phyloP scores from a whole-genome alignment of 768 basidiomycete species.

The Leucogyrophana mollusca region DNA sequence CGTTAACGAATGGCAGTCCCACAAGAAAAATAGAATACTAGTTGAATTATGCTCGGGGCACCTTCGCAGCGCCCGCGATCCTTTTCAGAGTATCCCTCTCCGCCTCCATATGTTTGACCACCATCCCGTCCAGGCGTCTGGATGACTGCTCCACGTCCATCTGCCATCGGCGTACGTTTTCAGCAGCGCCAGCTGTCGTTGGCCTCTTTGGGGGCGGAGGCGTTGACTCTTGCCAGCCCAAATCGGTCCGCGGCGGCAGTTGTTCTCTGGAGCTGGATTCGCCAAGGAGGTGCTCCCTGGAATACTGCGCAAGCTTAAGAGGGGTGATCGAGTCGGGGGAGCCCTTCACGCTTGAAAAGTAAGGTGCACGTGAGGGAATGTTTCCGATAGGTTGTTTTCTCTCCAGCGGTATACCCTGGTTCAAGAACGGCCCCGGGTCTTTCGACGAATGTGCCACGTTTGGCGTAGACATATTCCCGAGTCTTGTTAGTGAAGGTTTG shows the following conservation, averaged over 20 bases:
- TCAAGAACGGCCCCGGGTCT: constrained; percentile 28
- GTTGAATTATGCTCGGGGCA: constrained; percentile 24
- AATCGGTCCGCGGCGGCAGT: constrained; percentile 10
- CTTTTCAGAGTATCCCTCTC: constrained; percentile 78
- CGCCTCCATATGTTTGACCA: constrained; percentile 78
- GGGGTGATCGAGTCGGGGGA: constrained; percentile 29
- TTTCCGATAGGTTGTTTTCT: constrained; percentile 54
- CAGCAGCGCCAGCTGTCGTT: constrained; percentile 13
- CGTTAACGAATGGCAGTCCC: not conserved
- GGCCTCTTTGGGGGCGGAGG: constrained; percentile 14
- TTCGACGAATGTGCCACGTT: constrained; percentile 47
- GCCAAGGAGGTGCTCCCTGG: constrained; percentile 37
- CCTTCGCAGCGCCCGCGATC: constrained; percentile 56
- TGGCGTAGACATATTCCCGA: constrained; percentile 71
- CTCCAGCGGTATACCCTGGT: constrained; percentile 31
- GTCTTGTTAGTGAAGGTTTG: constrained; percentile 53
- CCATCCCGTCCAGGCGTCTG: constrained; percentile 72
- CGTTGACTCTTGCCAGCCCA: constrained; percentile 1
- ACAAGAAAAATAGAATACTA: constrained; percentile 3
- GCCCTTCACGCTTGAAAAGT: constrained; percentile 47
- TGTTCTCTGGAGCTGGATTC: constrained; percentile 1
- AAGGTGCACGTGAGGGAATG: constrained; percentile 39
- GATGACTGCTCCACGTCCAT: constrained; percentile 52
- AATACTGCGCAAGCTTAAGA: constrained; percentile 36
- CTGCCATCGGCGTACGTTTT: constrained; percentile 27